Base-by-base conservation (phyloP, 768 basidiomycete genomes). In the Pisolithus tinctorius region DNA sequence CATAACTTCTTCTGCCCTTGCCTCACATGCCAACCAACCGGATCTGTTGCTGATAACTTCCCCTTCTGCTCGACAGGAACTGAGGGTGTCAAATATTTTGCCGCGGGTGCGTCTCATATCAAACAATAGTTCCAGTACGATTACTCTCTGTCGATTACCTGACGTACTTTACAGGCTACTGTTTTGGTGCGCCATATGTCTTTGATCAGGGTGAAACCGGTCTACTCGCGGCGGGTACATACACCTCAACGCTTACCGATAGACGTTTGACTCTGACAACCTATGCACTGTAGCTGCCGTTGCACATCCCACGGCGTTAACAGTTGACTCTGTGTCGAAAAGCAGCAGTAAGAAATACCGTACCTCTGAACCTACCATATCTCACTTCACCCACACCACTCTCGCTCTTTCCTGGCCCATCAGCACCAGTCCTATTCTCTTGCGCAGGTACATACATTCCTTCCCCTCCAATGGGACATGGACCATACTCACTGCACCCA, bases 161-260 rank as follows among this genome's bases (percentile, higher is more conserved):
- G 38, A 42, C 37, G 17, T 13, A 39, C 30, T 27, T 27, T 46
- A 43, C 27, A 82, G 79, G 81, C 10, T 81, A 81, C 53, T 84
- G 79, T 57, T 82, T 81, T 52, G 80, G 80, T 6, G 82, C 70
- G 0, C 79, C 79, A 0, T 80, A 71, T 49, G 72, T 71, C 7
- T 69, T 82, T 47, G 69, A 78, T 5, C 67, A 75, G 3, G 71
- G 74, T 3, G 68, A 71, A 6, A 76, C 68, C 0, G 74, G 78
- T 42, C 68, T 73, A 34, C 59, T 80, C n/a, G 66, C 69, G 1
- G 78, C 80, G 16, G 73, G 80, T 80, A 60, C 20, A 69, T 46
- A 14, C 29, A 1, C 9, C 1, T 3, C 37, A 14, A 14, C 26
- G 42, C 23, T 6, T 44, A 11, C 34, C 11, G 20, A 26, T 2